Evolutionary conservation across 2,329 filamentous ascomycete genomes (phyloP), one percentile per base, ranked within the genome.

Genomic region (Didymosphaeria variabile): DNA sequence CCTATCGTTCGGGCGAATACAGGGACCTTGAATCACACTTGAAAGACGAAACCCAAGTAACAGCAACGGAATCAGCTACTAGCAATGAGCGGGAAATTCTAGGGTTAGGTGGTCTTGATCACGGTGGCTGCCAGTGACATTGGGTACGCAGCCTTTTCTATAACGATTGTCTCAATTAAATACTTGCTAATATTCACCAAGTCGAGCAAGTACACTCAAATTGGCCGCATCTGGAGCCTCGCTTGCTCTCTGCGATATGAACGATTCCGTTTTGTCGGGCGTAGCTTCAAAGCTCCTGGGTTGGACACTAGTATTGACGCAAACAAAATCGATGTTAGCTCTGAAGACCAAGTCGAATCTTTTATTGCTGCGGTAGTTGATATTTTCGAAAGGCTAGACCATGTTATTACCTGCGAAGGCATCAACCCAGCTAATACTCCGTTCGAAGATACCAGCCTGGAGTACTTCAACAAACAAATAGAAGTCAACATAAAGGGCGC

Each of bases 251-350:
- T 55, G 53, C 53, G 53, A 55, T 38, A 26, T 55, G 21, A 55
- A 55, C 17, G 40, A 31, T 5, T 21, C 23, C 21, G 40, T 38
- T n/a, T 40, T 55, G 6, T 55, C 40, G n/a, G 5, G 21, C 9
- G 15, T 55, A 5, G 9, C 10, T 19, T 45, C 40, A 26, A n/a
- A 32, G 23, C 8, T 55, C 17, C 38, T 38, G 15, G 15, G 9
- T 15, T 8, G 46, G 17, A 19, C 53, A 17, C n/a, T 17, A 19
- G 19, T 23, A 9, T 13, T 55, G 26, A 45, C 42, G 17, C 40
- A 45, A 31, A 55, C n/a, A n/a, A 55, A 17, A 38, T 55, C 38
- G 40, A 55, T 19, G 53, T 55, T 21, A 46, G 53, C 38, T 55
- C 36, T 26, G 53, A 55, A 38, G 9, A 13, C 13, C 36, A 55